Conservation (phyloP, 768 basidiomycete genomes). For the Lentinula aciculospora region DNA sequence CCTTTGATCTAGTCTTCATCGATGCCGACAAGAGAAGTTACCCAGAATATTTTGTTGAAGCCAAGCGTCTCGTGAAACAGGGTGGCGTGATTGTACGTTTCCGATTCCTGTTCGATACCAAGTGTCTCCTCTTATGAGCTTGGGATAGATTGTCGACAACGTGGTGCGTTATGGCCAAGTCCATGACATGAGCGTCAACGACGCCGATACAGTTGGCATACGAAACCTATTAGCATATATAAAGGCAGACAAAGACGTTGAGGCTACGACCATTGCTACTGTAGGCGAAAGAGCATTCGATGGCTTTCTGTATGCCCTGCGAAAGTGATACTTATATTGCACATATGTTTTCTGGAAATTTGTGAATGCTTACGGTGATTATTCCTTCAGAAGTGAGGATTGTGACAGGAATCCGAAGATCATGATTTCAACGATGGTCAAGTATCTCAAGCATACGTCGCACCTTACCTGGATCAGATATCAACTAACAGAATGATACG, state of each 20-base stretch:
- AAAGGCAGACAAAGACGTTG: constrained; percentile 43
- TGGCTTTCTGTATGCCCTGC: constrained; percentile 43
- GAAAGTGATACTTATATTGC: neutral
- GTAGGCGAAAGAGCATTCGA: constrained; percentile 49
- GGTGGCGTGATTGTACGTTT: constrained; percentile 56
- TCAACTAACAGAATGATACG: too few relatives aligned
- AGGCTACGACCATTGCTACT: constrained; percentile 43
- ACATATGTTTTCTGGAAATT: neutral
- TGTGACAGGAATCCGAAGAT: too few relatives aligned
- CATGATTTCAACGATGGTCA: too few relatives aligned
- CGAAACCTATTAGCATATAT: constrained; percentile 37
- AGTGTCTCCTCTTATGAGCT: neutral
- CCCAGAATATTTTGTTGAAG: constrained; percentile 49
- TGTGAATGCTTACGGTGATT: neutral
- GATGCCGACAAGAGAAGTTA: constrained; percentile 65
- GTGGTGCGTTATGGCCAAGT: constrained; percentile 33
- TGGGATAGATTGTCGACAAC: constrained; percentile 52
- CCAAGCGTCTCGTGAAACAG: constrained; percentile 51
- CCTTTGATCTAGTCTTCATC: constrained; percentile 69
- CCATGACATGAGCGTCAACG: constrained; percentile 28
- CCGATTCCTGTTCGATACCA: neutral
- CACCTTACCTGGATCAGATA: too few relatives aligned
- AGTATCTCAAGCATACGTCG: too few relatives aligned
- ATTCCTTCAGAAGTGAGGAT: neutral
- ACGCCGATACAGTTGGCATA: constrained; percentile 36